Conservation (phyloP, 805 yeast species). For the Henningerozyma blattae region DNA sequence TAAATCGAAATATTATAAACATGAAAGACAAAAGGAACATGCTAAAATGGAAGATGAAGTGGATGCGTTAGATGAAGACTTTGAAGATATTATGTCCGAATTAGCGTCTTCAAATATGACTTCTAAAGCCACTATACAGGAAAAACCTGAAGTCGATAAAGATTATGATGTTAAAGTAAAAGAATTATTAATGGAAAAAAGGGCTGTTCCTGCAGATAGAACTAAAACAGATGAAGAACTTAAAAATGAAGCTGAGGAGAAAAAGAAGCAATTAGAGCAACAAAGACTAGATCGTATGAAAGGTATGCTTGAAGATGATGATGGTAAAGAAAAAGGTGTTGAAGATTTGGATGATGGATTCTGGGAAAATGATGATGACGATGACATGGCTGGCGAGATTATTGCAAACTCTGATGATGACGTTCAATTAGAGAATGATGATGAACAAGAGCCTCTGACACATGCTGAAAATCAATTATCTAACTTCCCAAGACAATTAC, state of each 20-base stretch:
- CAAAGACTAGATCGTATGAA: slow-evolving; percentile 66
- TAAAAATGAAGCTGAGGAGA: slow-evolving; percentile 46
- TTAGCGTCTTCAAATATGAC: slow-evolving; percentile 15
- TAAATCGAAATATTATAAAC: slow-evolving; percentile 66
- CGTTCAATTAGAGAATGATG: slow-evolving; percentile 24
- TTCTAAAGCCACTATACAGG: slow-evolving; percentile 3
- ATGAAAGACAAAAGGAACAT: slow-evolving; percentile 59
- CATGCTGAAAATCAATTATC: slow-evolving; percentile 5
- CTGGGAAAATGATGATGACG: slow-evolving; percentile 48
- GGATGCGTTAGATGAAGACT: slow-evolving; percentile 59
- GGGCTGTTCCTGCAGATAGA: slow-evolving; percentile 73
- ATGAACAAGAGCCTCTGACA: slow-evolving; percentile 22
- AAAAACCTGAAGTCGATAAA: slow-evolving; percentile 26
- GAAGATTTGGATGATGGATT: slow-evolving; percentile 63
- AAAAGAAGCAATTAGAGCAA: slow-evolving; percentile 48
- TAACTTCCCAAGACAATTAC: slow-evolving; percentile 1
- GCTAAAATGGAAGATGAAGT: slow-evolving; percentile 48
- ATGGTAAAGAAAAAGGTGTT: slow-evolving; percentile 36
- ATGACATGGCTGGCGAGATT: slow-evolving; percentile 21
- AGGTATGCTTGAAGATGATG: slow-evolving; percentile 40
- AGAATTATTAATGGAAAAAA: slow-evolving; percentile 54
- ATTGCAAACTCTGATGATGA: slow-evolving; percentile 33
- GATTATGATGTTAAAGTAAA: slow-evolving; percentile 58
- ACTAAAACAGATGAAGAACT: slow-evolving; percentile 70
- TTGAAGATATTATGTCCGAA: slow-evolving; percentile 56